phyloP scores from a whole-genome alignment of 306 rosid species.

The Prosopis cineraria region DNA sequence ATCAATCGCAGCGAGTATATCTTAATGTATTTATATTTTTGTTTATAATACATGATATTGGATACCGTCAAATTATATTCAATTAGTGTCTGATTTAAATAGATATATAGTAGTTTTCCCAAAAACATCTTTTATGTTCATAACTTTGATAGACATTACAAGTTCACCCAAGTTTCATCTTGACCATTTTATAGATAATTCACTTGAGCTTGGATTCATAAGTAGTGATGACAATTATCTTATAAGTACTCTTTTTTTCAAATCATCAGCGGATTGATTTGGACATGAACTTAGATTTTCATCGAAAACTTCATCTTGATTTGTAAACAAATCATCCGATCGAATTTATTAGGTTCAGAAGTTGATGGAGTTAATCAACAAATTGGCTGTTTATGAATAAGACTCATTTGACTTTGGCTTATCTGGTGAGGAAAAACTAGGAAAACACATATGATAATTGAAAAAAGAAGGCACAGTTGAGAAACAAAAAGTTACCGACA shows the following conservation, averaged over 20 bases:
- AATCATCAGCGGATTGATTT: background rate
- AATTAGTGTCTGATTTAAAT: too few relatives aligned
- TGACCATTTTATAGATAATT: background rate
- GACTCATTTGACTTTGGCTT: background rate
- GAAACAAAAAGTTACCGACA: background rate
- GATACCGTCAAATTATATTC: too few relatives aligned
- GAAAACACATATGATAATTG: background rate
- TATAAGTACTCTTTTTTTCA: background rate
- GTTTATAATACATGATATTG: too few relatives aligned
- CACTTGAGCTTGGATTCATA: background rate
- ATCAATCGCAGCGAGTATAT: too few relatives aligned
- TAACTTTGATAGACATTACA: background rate
- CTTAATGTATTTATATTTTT: too few relatives aligned
- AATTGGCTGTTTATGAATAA: background rate
- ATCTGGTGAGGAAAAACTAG: background rate
- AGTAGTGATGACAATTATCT: background rate
- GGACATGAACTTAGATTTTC: background rate
- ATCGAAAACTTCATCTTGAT: background rate
- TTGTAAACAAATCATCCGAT: background rate
- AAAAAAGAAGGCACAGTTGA: background rate
- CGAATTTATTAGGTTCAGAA: background rate
- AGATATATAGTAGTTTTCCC: too few relatives aligned
- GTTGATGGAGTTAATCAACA: background rate
- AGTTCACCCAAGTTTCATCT: background rate
- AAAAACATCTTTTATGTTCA: too few relatives aligned